A percentile compares a stretch with the other conserved stretches of the same genome.
phyloP scores from a whole-genome alignment of 768 basidiomycete genomes.

The Lactarius evosmus region DNA sequence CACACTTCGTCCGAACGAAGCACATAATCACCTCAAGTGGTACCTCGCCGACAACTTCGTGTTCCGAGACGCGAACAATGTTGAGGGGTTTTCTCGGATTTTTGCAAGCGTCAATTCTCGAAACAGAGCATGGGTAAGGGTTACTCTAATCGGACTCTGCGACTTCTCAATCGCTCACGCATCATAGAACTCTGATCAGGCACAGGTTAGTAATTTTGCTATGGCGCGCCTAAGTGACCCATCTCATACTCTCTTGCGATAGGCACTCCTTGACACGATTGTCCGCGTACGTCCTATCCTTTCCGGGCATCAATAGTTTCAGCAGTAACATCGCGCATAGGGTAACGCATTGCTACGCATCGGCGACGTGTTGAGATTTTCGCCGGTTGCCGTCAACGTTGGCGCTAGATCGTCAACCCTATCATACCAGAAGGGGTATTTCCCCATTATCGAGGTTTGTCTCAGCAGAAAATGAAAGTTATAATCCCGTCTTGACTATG shows the following conservation, averaged over 20 bases:
- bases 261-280: conserved; percentile 32
- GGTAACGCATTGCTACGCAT: conserved; percentile 34
- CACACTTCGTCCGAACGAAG: conserved; percentile 29
- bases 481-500: background rate
- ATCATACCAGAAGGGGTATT: conserved; percentile 37
- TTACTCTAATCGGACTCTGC: background rate
- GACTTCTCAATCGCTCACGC: background rate
- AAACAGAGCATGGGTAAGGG: conserved; percentile 31
- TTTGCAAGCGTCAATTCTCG: conserved; percentile 31
- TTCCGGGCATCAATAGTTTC: background rate
- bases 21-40: conserved; percentile 32
- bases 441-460: conserved; percentile 34
- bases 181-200: conserved; percentile 31
- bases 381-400: conserved; percentile 26
- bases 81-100: conserved; percentile 32
- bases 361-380: conserved; percentile 34
- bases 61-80: conserved; percentile 29
- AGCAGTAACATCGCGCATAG: conserved; percentile 17
- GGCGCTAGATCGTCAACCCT: conserved; percentile 22
- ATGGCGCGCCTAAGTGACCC: background rate
- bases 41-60: conserved; percentile 31
- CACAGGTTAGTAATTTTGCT: conserved; percentile 30
- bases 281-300: conserved; percentile 27
- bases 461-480: background rate
- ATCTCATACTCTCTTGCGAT: background rate